Evolutionary conservation across 169 alveolate species (phyloP).

Genomic region (Babesia caballi): DNA sequence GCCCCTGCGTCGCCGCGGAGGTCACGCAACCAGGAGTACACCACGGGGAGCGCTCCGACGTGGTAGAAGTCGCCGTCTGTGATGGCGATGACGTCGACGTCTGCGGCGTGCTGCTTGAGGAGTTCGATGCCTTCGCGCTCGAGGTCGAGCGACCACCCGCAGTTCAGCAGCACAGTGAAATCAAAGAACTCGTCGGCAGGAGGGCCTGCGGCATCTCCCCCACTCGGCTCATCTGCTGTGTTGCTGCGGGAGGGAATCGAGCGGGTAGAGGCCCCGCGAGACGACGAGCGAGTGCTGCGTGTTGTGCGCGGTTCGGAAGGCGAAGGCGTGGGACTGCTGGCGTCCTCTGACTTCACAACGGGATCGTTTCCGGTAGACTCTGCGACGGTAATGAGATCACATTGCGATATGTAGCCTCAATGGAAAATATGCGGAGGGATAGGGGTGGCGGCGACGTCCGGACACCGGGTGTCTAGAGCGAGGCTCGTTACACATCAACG

Average conservation of each 20-base stretch:
- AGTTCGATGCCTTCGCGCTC: conserved; percentile 26
- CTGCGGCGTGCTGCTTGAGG: conserved; percentile 3
- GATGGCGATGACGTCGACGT: conserved; percentile 46
- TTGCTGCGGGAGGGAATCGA: neutral
- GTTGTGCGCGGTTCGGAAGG: neutral
- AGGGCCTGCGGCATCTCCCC: neutral
- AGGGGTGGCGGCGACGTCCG: too few relatives aligned
- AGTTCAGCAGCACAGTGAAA: conserved; percentile 28
- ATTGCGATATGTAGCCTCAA: too few relatives aligned
- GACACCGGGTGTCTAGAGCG: too few relatives aligned
- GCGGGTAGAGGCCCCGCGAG: neutral
- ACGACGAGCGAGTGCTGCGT: neutral
- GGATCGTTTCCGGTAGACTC: neutral
- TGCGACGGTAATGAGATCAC: too few relatives aligned
- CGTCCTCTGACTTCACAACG: neutral
- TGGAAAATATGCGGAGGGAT: too few relatives aligned
- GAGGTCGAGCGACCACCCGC: conserved; percentile 65
- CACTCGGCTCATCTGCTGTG: too few relatives aligned
- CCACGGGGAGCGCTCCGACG: conserved; percentile 43
- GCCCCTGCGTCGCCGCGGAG: neutral
- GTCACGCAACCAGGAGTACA: conserved; percentile 23
- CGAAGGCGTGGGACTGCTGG: neutral
- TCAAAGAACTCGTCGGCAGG: neutral
- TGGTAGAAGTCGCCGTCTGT: conserved; percentile 63
- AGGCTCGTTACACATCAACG: neutral